Conservation (phyloP, 176 grass and related monocot genomes). For the Musa troglodytarum region DNA sequence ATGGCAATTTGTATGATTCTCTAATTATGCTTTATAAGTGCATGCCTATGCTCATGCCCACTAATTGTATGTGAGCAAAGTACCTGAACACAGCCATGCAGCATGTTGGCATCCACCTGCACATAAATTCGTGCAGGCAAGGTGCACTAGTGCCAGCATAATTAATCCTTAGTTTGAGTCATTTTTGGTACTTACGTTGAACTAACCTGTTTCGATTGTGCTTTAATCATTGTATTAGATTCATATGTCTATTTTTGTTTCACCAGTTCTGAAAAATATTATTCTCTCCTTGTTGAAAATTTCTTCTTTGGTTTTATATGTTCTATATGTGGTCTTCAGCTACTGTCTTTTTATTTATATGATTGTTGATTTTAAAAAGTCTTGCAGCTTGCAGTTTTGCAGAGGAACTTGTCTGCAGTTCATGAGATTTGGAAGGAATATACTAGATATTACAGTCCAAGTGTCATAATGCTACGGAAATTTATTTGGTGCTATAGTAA, state of each 20-base stretch:
- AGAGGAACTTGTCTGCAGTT: conserved; percentile 54
- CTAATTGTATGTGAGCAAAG: neutral
- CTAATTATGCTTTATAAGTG: neutral
- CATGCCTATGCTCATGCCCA: neutral
- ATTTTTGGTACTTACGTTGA: neutral
- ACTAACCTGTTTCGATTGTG: neutral
- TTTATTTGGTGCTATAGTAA: conserved; percentile 51
- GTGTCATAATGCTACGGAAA: conserved; percentile 54
- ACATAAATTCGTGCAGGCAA: neutral
- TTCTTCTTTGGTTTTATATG: conserved; percentile 15
- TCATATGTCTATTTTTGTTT: neutral
- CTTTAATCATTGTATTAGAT: neutral
- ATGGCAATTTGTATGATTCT: neutral
- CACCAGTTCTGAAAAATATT: neutral
- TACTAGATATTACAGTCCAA: conserved; percentile 79
- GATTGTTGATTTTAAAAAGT: conserved; percentile 22
- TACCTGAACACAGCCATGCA: neutral
- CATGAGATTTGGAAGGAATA: conserved; percentile 84
- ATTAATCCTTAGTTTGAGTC: neutral
- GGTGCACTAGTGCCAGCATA: neutral
- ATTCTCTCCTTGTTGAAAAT: neutral
- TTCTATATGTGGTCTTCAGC: neutral
- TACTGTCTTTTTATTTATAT: conserved; percentile 17
- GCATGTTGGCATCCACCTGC: neutral
- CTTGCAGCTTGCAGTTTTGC: conserved; percentile 71